Base-by-base conservation (phyloP, 148 eudicot species). In the Spergularia marina region DNA sequence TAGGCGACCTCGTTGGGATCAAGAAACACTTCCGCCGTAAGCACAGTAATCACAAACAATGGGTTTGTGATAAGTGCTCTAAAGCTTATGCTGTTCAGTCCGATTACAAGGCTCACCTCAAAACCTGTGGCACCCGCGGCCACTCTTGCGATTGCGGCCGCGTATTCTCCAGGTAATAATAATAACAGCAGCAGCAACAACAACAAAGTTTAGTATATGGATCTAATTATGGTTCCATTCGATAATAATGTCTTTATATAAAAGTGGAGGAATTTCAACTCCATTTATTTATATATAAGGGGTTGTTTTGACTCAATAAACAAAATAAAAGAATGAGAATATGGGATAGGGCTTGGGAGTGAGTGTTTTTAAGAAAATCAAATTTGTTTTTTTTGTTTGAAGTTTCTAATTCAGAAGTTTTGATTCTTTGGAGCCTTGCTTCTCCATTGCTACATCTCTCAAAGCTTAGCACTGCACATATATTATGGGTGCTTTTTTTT, bases 131-230 rank as follows among this genome's bases (percentile, higher is more conserved):
- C 16, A 93, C 98, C 14, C 81, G 98, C 52, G 98, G 97, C 61
- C 97, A 94, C 72, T 91, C 94, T 23, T 94, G 97, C 14, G 98
- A 93, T 72, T 93, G 98, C 41, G 98, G 98, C 76, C 91, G 96
- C 54, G 96, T 93, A 13, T 93, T 93, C 76, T 93, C 98, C 77
- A 89, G 98, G 98, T 91, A 76, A 53, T 16, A 70, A 10, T 6
- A 7, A 18, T 14, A 9, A 51, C 25, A 23, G 3, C 20, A 2
- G 41, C 14, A 13, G 15, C 4, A 62, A 25, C 47, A 56, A 25
- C 47, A 56, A 12, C 36, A 7, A 25, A 16, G 6, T 70, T 44
- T 62, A 21, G 44, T 40, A 65, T 39, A 52, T 55, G 41, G 17
- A 65, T 74, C 16, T 39, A 5, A 3, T 18, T 23, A 25, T 64